Evolutionary conservation across 225 moss, liverwort and hornwort species (phyloP), one percentile per base, ranked within the genome.

Genomic region (Climacium dendroides): DNA sequence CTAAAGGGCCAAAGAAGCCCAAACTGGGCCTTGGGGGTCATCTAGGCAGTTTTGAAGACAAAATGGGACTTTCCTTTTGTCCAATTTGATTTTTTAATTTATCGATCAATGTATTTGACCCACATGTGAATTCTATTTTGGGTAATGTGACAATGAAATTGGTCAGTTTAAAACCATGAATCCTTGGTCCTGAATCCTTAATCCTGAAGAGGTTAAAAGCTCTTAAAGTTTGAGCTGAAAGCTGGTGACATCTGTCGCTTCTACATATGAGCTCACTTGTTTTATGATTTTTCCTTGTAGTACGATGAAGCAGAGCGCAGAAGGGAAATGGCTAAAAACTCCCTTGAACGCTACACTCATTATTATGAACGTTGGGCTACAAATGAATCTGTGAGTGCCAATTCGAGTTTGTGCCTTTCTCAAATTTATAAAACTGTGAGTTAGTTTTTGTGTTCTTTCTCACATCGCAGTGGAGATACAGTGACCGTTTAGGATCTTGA

Each of bases 331-430:
- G 98, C 98, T 15, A 98, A 98, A 70, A 98, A 98, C 84, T 98
- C 98, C 34, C 91, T 98, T 84, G 98, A 98, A 87, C 96, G 98
- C n/a, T 98, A 98, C 88, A 98, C 98, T 35, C 98, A 98, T 92
- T 98, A 98, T 83, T 98, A 98, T 92, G 98, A 98, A 90, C 96
- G 98, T 70, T 98, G 98, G 98, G 98, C 98, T 82, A 98, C 98
- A 41, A 98, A 98, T 78, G 98, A 98, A 93, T 96, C 97, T 91
- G 95, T 95, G 86, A 90, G 91, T 91, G 34, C 64, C 54, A 30
- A 43, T 52, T 71, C 45, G 43, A 79, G 76, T 88, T 88, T 18
- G 78, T 80, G 23, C 61, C 16, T 41, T 39, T 41, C 50, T 82
- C 54, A 65, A 82, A 57, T 63, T 47, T 34, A 15, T 26, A 20